Percentiles rank a stretch among this genome's conserved stretches.
Evolutionary conservation across 768 basidiomycete species (phyloP).

Genomic region (Agrocybe chaxingu): DNA sequence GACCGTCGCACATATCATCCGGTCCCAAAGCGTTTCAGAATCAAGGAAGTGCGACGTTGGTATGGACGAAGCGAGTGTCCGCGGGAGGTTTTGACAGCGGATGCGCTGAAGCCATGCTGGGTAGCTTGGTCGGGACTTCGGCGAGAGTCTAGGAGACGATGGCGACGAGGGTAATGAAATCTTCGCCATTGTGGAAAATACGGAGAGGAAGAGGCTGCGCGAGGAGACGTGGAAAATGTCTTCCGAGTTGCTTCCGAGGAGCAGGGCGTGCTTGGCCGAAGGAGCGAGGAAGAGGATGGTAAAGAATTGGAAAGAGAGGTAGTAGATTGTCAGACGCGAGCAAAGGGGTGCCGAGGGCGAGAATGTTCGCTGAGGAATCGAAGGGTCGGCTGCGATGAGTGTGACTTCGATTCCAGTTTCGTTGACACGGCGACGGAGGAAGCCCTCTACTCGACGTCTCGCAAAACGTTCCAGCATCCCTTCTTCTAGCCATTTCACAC

Average conservation of each 20-base stretch:
- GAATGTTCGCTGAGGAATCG: constrained; percentile 21
- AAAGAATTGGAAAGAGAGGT: constrained; percentile 46
- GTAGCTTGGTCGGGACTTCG: background rate
- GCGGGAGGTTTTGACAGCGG: constrained; percentile 8
- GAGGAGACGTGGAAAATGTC: constrained; percentile 35
- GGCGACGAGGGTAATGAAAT: too few relatives aligned
- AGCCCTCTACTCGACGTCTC: constrained; percentile 25
- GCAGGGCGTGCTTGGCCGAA: constrained; percentile 40
- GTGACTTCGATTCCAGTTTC: constrained; percentile 32
- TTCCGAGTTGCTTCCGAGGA: constrained; percentile 36
- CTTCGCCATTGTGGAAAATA: constrained; percentile 23
- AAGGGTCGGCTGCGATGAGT: constrained; percentile 36
- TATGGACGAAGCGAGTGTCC: constrained; percentile 5
- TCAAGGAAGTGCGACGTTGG: constrained; percentile 20
- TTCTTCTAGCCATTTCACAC: constrained; percentile 32
- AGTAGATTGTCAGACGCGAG: constrained; percentile 31
- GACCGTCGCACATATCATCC: constrained; percentile 13
- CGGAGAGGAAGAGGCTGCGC: constrained; percentile 28
- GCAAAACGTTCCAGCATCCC: constrained; percentile 31
- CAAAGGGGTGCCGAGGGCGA: background rate
- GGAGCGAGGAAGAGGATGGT: constrained; percentile 36
- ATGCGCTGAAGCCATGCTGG: constrained; percentile 12
- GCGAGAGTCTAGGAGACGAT: too few relatives aligned
- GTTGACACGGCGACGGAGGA: constrained; percentile 30
- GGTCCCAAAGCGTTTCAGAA: constrained; percentile 8